These are phyloP conservation scores for Mortierella sp. DNA, from an alignment of 371 early-diverging fungal species.

Conservation along the genomic window DNA sequence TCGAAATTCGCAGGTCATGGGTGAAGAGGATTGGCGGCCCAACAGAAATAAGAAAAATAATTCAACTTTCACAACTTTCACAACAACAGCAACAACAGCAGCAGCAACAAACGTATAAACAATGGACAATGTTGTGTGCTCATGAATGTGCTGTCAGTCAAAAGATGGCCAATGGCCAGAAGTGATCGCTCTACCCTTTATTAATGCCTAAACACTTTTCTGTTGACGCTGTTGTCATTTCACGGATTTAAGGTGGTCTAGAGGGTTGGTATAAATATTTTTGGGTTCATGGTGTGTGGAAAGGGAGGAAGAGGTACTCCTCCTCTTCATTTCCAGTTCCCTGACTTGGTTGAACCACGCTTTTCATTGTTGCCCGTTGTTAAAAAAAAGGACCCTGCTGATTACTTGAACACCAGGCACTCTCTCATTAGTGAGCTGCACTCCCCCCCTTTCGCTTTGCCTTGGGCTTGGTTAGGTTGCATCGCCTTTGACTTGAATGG, in stretches of 20 bases:
- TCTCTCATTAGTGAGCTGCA: background rate
- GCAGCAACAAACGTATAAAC: background rate
- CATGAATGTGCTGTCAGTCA: background rate
- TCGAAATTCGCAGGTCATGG: background rate
- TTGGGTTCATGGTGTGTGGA: background rate
- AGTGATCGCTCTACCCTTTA: background rate
- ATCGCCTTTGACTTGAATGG: background rate
- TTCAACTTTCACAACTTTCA: no score
- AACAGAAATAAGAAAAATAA: no score
- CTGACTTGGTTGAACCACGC: background rate
- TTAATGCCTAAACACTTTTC: background rate
- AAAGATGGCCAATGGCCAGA: background rate
- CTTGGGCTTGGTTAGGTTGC: background rate
- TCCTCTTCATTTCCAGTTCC: background rate
- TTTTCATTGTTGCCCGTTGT: background rate
- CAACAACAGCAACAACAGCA: background rate
- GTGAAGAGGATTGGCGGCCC: background rate
- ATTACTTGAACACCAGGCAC: conserved; percentile 7
- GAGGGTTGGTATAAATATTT: background rate
- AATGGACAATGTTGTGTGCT: background rate
- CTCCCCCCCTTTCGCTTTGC: background rate
- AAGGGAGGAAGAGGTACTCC: background rate
- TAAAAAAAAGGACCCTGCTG: conserved; percentile 10
- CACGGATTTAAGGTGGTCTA: background rate
- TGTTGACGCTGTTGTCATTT: background rate